Evolutionary conservation across 2,329 filamentous ascomycete species (phyloP).

Genomic region (Rhynchosporium secalis): DNA sequence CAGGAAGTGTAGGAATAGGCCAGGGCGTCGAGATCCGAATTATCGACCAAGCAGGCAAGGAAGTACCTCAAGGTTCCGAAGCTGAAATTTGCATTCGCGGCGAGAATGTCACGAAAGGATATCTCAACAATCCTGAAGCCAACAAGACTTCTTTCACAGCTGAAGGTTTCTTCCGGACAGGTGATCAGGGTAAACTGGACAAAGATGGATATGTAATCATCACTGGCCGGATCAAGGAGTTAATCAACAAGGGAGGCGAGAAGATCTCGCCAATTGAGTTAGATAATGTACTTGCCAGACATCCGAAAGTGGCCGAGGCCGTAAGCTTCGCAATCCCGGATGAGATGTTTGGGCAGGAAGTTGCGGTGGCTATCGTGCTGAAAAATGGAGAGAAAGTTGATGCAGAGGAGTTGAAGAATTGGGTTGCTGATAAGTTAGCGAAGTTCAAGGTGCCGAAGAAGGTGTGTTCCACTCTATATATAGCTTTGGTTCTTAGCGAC

Average conservation of each 20-base stretch:
- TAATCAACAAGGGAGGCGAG: slow-evolving; percentile 89
- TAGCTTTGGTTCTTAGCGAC: no score
- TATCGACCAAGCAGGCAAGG: slow-evolving; percentile 66
- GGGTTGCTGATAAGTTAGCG: slow-evolving; percentile 68
- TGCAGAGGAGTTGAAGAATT: slow-evolving; percentile 64
- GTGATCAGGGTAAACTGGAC: slow-evolving; percentile 81
- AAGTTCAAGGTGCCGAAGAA: slow-evolving; percentile 87
- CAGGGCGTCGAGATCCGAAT: slow-evolving; percentile 83
- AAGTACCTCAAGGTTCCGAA: slow-evolving; percentile 67
- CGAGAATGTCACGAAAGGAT: slow-evolving; percentile 81
- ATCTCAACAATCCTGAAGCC: slow-evolving; percentile 78
- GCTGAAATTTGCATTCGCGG: slow-evolving; percentile 83
- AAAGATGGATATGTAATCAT: slow-evolving; percentile 80
- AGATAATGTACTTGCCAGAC: slow-evolving; percentile 76
- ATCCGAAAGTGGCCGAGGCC: slow-evolving; percentile 72
- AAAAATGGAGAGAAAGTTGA: slow-evolving; percentile 61
- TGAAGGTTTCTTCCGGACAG: slow-evolving; percentile 82
- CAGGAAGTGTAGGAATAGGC: slow-evolving; percentile 78
- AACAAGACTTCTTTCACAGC: slow-evolving; percentile 73
- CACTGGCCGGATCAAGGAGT: slow-evolving; percentile 89
- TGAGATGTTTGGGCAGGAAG: slow-evolving; percentile 80
- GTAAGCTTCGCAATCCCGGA: slow-evolving; percentile 83
- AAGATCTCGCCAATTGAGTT: slow-evolving; percentile 88
- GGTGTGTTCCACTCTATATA: slow-evolving; percentile 47
- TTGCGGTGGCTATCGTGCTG: slow-evolving; percentile 73